A percentile compares a stretch with the other conserved stretches of the same genome.
Conservation (phyloP, 2,329 filamentous ascomycete genomes). For the Sclerotinia trifoliorum region DNA sequence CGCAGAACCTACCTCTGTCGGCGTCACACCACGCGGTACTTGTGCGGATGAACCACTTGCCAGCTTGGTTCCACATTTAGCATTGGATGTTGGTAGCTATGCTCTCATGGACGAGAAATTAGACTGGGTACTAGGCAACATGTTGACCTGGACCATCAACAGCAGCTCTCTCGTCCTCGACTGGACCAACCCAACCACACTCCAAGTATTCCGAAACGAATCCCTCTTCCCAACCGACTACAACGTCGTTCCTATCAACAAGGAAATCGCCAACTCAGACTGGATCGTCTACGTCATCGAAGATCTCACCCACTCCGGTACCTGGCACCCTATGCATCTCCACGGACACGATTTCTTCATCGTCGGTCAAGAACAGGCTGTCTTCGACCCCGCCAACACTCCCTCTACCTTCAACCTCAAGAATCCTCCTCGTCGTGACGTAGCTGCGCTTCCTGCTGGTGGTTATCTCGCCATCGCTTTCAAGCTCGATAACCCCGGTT, state of each 20-base stretch:
- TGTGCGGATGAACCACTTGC: conserved; percentile 39
- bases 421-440: conserved; percentile 55
- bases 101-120: conserved; percentile 26
- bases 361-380: conserved; percentile 47
- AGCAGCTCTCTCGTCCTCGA: conserved; percentile 48
- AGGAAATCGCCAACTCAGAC: neutral
- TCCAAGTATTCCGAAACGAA: conserved; percentile 39
- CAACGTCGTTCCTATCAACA: conserved; percentile 31
- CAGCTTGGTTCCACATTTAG: conserved; percentile 36
- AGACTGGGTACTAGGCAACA: conserved; percentile 29
- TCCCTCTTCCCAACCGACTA: conserved; percentile 36
- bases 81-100: conserved; percentile 32
- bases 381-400: conserved; percentile 35
- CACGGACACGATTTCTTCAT: conserved; percentile 54
- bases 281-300: conserved; percentile 38
- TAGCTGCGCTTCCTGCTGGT: conserved; percentile 46
- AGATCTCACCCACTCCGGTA: conserved; percentile 30
- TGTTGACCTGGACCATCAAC: conserved; percentile 52
- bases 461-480: conserved; percentile 39
- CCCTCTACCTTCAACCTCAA: conserved; percentile 32
- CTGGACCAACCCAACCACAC: conserved; percentile 48
- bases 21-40: conserved; percentile 26
- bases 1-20: conserved; percentile 36
- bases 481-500: conserved; percentile 39
- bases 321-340: conserved; percentile 45